Conservation (phyloP, 768 basidiomycete genomes). For the Pleurotus pulmonarius region DNA sequence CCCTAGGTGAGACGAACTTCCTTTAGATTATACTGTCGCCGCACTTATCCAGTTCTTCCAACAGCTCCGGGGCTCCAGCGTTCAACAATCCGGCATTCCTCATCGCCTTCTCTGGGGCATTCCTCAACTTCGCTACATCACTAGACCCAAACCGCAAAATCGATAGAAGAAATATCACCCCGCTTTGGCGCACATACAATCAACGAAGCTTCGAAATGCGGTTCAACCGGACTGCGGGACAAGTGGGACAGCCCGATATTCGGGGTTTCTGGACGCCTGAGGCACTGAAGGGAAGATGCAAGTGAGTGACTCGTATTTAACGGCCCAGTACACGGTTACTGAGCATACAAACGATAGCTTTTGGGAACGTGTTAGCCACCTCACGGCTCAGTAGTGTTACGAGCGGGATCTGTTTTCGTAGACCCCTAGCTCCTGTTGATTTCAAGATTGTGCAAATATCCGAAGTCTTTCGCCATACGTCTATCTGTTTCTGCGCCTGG, state of each 20-base stretch:
- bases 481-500: too few relatives aligned
- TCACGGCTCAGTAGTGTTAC: too few relatives aligned
- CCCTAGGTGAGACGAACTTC: constrained; percentile 25
- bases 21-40: neutral
- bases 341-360: too few relatives aligned
- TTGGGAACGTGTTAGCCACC: too few relatives aligned
- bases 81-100: constrained; percentile 32
- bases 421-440: too few relatives aligned
- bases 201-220: constrained; percentile 35
- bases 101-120: constrained; percentile 32
- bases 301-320: neutral
- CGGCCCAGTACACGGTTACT: too few relatives aligned
- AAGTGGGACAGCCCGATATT: neutral
- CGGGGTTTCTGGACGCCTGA: neutral
- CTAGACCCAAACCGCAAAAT: constrained; percentile 27
- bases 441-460: too few relatives aligned
- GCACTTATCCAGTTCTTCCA: neutral
- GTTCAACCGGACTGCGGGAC: constrained; percentile 30
- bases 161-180: constrained; percentile 30
- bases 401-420: too few relatives aligned
- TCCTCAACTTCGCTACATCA: constrained; percentile 31
- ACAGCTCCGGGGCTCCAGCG: constrained; percentile 16
- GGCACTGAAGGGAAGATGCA: neutral
- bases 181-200: constrained; percentile 28
- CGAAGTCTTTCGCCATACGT: too few relatives aligned